phyloP scores from a whole-genome alignment of 2,329 filamentous ascomycete species.

The Fusarium lyarnte region DNA sequence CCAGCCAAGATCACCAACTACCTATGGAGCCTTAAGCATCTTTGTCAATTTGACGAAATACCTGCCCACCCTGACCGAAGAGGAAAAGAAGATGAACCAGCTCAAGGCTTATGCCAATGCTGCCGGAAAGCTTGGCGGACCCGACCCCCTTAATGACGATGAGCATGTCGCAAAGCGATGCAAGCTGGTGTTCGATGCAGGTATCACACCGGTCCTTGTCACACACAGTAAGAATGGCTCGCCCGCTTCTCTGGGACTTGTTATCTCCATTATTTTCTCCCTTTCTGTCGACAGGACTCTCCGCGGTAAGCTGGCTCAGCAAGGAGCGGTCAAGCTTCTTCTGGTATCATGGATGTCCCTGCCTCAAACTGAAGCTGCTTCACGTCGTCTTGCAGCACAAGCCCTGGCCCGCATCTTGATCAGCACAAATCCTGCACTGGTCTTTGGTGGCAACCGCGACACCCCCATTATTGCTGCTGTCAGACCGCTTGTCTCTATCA shows the following conservation, averaged over 20 bases:
- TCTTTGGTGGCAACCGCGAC: conserved; percentile 82
- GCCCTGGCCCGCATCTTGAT: conserved; percentile 87
- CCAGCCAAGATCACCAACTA: conserved; percentile 72
- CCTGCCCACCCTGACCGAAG: conserved; percentile 79
- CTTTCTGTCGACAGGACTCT: conserved; percentile 78
- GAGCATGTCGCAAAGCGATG: conserved; percentile 80
- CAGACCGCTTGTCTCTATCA: conserved; percentile 79
- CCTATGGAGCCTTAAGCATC: conserved; percentile 88
- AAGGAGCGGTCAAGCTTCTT: conserved; percentile 90
- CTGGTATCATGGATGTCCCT: conserved; percentile 75
- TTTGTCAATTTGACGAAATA: conserved; percentile 87
- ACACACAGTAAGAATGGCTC: conserved; percentile 79
- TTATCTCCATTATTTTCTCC: conserved; percentile 79
- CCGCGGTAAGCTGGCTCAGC: conserved; percentile 84
- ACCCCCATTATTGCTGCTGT: conserved; percentile 82
- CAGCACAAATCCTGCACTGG: conserved; percentile 82
- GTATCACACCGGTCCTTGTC: conserved; percentile 79
- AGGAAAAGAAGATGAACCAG: conserved; percentile 91
- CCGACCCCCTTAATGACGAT: conserved; percentile 78
- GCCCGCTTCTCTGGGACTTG: conserved; percentile 74
- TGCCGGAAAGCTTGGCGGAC: conserved; percentile 69
- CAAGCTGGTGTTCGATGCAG: conserved; percentile 79
- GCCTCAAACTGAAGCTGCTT: conserved; percentile 58
- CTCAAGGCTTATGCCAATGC: conserved; percentile 95
- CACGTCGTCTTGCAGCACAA: conserved; percentile 74